Evolutionary conservation across 768 basidiomycete genomes (phyloP).

Genomic region (Boletus patriciae): DNA sequence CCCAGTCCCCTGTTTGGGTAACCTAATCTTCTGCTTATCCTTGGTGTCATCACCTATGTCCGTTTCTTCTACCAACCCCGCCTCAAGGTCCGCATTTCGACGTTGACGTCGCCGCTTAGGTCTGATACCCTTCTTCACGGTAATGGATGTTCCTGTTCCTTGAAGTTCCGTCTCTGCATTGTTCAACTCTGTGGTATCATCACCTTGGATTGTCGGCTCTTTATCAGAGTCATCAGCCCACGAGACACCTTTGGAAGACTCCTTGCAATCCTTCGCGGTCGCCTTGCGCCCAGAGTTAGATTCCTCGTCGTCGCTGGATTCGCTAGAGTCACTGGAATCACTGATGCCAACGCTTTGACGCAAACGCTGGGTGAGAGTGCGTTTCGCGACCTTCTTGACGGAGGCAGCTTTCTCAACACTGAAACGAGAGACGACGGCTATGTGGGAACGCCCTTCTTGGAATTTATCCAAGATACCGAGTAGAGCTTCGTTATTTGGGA

Average conservation of each 20-base stretch:
- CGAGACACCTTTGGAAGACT: constrained; percentile 29
- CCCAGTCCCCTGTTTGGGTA: constrained; percentile 38
- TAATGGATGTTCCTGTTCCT: constrained; percentile 4
- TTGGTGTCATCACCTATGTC: constrained; percentile 18
- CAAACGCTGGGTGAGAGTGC: constrained; percentile 74
- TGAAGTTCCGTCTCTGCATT: constrained; percentile 14
- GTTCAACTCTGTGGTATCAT: constrained; percentile 22
- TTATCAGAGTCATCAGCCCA: constrained; percentile 37
- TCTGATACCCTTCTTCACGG: constrained; percentile 16
- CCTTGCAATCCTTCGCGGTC: constrained; percentile 17
- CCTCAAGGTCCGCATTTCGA: constrained; percentile 25
- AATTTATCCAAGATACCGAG: constrained; percentile 85
- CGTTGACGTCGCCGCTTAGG: constrained; percentile 13
- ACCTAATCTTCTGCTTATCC: constrained; percentile 29
- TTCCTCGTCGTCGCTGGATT: constrained; percentile 45
- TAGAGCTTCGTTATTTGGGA: constrained; percentile 83
- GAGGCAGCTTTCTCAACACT: constrained; percentile 72
- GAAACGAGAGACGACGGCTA: constrained; percentile 85
- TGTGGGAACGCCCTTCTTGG: constrained; percentile 88
- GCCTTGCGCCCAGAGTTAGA: constrained; percentile 22
- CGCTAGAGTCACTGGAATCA: constrained; percentile 55
- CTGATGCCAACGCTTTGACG: constrained; percentile 73
- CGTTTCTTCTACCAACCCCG: constrained; percentile 16
- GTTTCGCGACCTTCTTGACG: constrained; percentile 82
- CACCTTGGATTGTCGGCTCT: constrained; percentile 30